Base-by-base conservation (phyloP, 495 filamentous ascomycete species). In the Hyaloscypha finlandica region DNA sequence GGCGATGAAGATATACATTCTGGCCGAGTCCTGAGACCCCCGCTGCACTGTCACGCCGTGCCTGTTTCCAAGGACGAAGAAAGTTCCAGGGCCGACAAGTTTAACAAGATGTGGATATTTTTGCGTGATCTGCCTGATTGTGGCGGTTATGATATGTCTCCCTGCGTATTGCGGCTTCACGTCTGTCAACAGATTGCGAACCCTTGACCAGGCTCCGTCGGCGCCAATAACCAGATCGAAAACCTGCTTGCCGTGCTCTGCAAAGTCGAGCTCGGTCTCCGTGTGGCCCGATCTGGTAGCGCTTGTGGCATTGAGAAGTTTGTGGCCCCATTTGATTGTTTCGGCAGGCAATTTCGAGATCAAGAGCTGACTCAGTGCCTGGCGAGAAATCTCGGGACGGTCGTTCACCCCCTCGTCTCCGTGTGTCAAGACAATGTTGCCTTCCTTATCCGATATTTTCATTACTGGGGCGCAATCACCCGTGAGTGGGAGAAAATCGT, bases 371-470 rank as follows among this genome's bases (percentile, higher is more conserved):
- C 68, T 78, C 37, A 86, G 74, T 0, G 61, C 70, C 20, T 71
- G 63, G 29, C 78, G 76, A n/a, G 77, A 71, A 65, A 88, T 83
- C 65, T 86, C 86, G 0, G 85, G 86, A 2, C 83, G 79, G 33
- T 37, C 33, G 12, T 68, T 39, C 11, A 51, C 52, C 6, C 54
- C 12, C 30, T 73, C 57, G 8, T 73, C 75, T 31, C 74, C 70
- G 60, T 80, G 73, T 2, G 68, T 68, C 33, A 79, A 74, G 35
- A 82, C 35, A 11, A 83, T 71, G 3, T 71, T 77, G 45, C 80
- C 81, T 32, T 81, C 68, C 32, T 73, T 76, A 63, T 81, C 74
- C 1, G 75, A 32, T n/a, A 84, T 59, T 19, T 56, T 73, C 31
- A 71, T 69, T 8, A 72, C 73, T 55, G 83, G 77, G 33, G 72